Conservation (phyloP, 108 stramenopile genomes). For the Skeletonema menzelii region DNA sequence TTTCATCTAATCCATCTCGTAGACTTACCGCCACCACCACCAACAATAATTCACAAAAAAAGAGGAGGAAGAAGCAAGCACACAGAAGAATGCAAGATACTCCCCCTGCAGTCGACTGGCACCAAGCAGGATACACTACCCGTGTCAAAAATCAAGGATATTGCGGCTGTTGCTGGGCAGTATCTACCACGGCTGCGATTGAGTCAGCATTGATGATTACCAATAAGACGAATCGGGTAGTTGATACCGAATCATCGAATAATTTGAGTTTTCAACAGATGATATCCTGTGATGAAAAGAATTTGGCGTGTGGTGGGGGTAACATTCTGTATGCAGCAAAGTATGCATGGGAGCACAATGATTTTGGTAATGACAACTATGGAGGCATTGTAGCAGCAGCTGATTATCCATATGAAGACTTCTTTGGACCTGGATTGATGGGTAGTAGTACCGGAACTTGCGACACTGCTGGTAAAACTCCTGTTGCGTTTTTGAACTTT, state of each 20-base stretch:
- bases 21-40: neutral
- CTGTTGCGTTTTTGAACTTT: slow-evolving; percentile 21
- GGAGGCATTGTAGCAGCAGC: slow-evolving; percentile 42
- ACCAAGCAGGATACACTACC: slow-evolving; percentile 68
- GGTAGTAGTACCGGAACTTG: slow-evolving; percentile 35
- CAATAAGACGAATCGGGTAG: slow-evolving; percentile 10
- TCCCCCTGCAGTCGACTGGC: slow-evolving; percentile 73
- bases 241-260: slow-evolving; percentile 27
- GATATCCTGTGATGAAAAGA: slow-evolving; percentile 69
- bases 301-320: slow-evolving; percentile 88
- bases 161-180: slow-evolving; percentile 95
- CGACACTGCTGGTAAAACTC: slow-evolving; percentile 9
- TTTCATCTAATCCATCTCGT: neutral
- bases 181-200: slow-evolving; percentile 82
- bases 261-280: slow-evolving; percentile 78
- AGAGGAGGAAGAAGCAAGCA: neutral
- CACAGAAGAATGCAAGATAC: slow-evolving; percentile 14
- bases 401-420: slow-evolving; percentile 57
- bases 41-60: neutral
- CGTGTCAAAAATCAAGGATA: slow-evolving; percentile 84
- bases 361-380: slow-evolving; percentile 28
- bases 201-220: slow-evolving; percentile 77
- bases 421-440: slow-evolving; percentile 27
- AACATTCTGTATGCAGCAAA: slow-evolving; percentile 24
- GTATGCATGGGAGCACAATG: slow-evolving; percentile 31